Conservation (phyloP, 2,329 filamentous ascomycete species). For the Aspergillaceae sp. region DNA sequence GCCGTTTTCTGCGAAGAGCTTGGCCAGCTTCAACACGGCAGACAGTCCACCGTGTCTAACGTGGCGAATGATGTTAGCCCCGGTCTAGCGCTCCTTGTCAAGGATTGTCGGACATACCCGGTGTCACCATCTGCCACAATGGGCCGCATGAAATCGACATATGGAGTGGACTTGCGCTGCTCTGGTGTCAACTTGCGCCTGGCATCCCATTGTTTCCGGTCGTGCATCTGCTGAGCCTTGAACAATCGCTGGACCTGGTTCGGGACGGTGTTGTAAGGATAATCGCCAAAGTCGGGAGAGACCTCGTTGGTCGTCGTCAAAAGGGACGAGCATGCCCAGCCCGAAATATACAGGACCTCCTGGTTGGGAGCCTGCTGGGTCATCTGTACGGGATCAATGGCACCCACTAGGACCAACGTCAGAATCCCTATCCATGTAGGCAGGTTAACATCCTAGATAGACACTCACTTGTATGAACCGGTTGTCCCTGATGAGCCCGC, state of each 20-base stretch:
- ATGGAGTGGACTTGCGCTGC: constrained; percentile 66
- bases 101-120: constrained; percentile 39
- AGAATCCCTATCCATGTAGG: constrained; percentile 1
- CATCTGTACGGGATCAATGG: constrained; percentile 99
- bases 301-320: constrained; percentile 94
- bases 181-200: constrained; percentile 68
- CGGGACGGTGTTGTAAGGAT: constrained; percentile 97
- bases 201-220: constrained; percentile 87
- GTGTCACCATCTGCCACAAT: constrained; percentile 97
- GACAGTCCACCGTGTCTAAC: constrained; percentile 76
- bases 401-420: constrained; percentile 62
- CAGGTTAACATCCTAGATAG: background rate
- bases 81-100: background rate
- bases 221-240: constrained; percentile 95
- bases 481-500: constrained; percentile 66
- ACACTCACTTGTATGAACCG: constrained; percentile 75
- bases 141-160: constrained; percentile 84
- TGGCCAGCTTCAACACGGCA: constrained; percentile 89
- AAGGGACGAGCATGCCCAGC: constrained; percentile 93
- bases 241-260: constrained; percentile 95
- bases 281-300: constrained; percentile 94
- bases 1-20: constrained; percentile 94
- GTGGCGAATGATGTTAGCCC: constrained; percentile 3
- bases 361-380: constrained; percentile 95
- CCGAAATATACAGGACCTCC: constrained; percentile 90